Evolutionary conservation across 176 grass and related monocot species (phyloP).

Genomic region (Pontederia crassipes): DNA sequence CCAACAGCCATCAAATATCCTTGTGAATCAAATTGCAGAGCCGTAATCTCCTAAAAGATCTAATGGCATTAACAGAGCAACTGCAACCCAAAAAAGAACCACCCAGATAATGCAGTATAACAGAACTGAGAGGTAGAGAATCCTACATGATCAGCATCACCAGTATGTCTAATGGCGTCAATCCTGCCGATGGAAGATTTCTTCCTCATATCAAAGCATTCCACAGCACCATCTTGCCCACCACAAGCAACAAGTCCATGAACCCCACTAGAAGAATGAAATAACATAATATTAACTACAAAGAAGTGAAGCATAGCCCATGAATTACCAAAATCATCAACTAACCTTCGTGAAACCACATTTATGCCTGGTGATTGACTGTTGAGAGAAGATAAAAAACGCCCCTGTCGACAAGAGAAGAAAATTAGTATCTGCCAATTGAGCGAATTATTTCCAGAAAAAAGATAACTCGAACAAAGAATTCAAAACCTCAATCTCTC

Average conservation of each 20-base stretch:
- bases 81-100: background rate
- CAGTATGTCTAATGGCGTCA: constrained; percentile 36
- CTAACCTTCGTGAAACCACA: constrained; percentile 66
- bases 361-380: constrained; percentile 83
- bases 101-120: background rate
- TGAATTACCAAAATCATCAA: background rate
- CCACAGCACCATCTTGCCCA: constrained; percentile 77
- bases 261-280: constrained; percentile 30
- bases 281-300: background rate
- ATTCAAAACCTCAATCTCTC: too few relatives aligned
- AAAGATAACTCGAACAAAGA: too few relatives aligned
- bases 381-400: constrained; percentile 68
- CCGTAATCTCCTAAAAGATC: constrained; percentile 70
- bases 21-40: constrained; percentile 81
- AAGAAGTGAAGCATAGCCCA: background rate
- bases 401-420: constrained; percentile 38
- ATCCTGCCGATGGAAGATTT: constrained; percentile 88
- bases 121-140: background rate
- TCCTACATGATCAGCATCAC: constrained; percentile 66
- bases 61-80: constrained; percentile 16
- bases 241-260: constrained; percentile 95
- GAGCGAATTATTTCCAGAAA: background rate
- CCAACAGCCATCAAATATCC: constrained; percentile 81
- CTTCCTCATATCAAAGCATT: constrained; percentile 93
- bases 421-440: background rate